Conservation (phyloP, 768 basidiomycete species). For the Podaxis rugospora region DNA sequence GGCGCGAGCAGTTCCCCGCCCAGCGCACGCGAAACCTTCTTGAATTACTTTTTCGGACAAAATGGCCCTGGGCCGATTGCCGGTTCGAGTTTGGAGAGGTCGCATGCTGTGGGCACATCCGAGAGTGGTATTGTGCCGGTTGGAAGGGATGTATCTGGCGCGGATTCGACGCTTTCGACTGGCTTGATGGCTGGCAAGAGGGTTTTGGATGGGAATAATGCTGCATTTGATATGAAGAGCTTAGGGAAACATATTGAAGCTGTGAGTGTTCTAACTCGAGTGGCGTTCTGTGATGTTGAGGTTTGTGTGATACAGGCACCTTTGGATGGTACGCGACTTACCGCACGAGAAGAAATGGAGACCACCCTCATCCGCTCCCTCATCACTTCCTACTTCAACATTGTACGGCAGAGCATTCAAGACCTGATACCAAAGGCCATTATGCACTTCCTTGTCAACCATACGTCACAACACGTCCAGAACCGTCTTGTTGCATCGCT, state of each 20-base stretch:
- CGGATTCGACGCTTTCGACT: constrained; percentile 44
- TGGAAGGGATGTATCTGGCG: constrained; percentile 61
- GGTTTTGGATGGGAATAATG: constrained; percentile 67
- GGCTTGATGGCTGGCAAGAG: constrained; percentile 68
- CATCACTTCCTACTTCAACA: constrained; percentile 93
- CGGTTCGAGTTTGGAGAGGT: constrained; percentile 46
- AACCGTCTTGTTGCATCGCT: constrained; percentile 91
- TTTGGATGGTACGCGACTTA: constrained; percentile 59
- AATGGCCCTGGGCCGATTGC: constrained; percentile 74
- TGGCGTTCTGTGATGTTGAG: constrained; percentile 3
- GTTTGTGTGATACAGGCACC: constrained; percentile 39
- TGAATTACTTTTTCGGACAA: constrained; percentile 97
- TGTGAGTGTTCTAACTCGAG: constrained; percentile 45
- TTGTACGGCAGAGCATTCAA: constrained; percentile 94
- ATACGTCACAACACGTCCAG: constrained; percentile 95
- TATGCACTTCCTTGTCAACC: constrained; percentile 97
- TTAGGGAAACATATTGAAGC: constrained; percentile 96
- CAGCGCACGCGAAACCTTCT: constrained; percentile 83
- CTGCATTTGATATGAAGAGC: constrained; percentile 98
- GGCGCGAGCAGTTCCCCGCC: constrained; percentile 25
- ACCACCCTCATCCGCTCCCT: constrained; percentile 90
- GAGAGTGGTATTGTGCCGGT: constrained; percentile 35
- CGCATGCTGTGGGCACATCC: constrained; percentile 13
- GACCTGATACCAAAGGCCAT: constrained; percentile 97
- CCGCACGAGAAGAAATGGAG: constrained; percentile 93